These are phyloP conservation scores for Delonix regia DNA, from an alignment of 306 rosid genomes.

Conservation along the genomic window DNA sequence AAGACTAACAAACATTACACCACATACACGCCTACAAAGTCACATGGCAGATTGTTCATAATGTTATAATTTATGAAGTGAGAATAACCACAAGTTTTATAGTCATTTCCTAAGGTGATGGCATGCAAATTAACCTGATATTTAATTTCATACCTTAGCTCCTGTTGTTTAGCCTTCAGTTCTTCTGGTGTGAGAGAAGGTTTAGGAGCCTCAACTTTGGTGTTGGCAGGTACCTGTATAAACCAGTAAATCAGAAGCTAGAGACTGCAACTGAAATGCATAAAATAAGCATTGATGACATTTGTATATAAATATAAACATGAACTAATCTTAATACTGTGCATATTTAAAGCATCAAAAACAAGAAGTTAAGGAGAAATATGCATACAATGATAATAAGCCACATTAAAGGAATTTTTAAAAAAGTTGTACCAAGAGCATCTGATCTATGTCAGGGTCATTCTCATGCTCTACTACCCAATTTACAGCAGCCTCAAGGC, in stretches of 20 bases:
- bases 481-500: slow-evolving; percentile 87
- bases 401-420: slow-evolving; percentile 10
- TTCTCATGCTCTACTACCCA: slow-evolving; percentile 95
- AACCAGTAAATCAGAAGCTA: slow-evolving; percentile 38
- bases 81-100: background rate
- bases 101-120: background rate
- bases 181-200: slow-evolving; percentile 90
- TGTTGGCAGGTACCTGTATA: slow-evolving; percentile 68
- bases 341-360: slow-evolving; percentile 15
- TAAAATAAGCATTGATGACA: slow-evolving; percentile 2
- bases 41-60: background rate
- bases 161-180: slow-evolving; percentile 84
- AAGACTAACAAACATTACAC: background rate
- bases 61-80: background rate
- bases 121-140: background rate
- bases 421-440: slow-evolving; percentile 70
- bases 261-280: slow-evolving; percentile 34
- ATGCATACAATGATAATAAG: slow-evolving; percentile 10
- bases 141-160: slow-evolving; percentile 70
- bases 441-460: slow-evolving; percentile 80
- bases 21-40: background rate
- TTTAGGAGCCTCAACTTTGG: slow-evolving; percentile 75
- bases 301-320: background rate
- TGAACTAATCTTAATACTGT: slow-evolving; percentile 12
- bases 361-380: slow-evolving; percentile 7